phyloP scores from a whole-genome alignment of 1,139 yeast genomes.

The Suhomyces yuchorum region DNA sequence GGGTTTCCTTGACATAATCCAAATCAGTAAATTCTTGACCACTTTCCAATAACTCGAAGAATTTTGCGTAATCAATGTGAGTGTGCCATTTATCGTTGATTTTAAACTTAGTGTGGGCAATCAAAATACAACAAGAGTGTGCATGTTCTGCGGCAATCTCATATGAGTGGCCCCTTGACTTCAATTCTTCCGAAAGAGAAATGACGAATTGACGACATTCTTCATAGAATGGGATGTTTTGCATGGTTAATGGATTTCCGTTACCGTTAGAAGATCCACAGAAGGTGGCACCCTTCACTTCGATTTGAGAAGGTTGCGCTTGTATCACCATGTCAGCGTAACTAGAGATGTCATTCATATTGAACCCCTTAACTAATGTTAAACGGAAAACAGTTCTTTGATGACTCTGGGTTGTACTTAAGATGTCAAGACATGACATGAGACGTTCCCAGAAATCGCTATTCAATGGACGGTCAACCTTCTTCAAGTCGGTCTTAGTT shows the following conservation, averaged over 20 bases:
- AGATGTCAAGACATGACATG: conserved; percentile 75
- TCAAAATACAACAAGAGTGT: conserved; percentile 87
- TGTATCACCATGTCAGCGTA: conserved; percentile 86
- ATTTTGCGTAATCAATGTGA: conserved; percentile 79
- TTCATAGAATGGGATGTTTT: conserved; percentile 90
- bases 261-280: conserved; percentile 83
- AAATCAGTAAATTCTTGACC: conserved; percentile 71
- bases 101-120: conserved; percentile 74
- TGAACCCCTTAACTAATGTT: conserved; percentile 90
- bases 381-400: conserved; percentile 91
- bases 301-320: conserved; percentile 86
- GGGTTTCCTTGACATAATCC: conserved; percentile 82
- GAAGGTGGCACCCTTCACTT: conserved; percentile 92
- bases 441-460: conserved; percentile 93
- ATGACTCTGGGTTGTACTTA: conserved; percentile 68
- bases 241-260: conserved; percentile 91
- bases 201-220: conserved; percentile 81
- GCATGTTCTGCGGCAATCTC: conserved; percentile 95
- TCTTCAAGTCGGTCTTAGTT: conserved; percentile 73
- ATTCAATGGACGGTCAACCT: conserved; percentile 85
- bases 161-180: conserved; percentile 64
- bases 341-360: conserved; percentile 78
- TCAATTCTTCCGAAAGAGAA: conserved; percentile 59
- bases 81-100: conserved; percentile 82
- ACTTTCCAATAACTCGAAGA: conserved; percentile 67